Base-by-base conservation (phyloP, 345 rosid species). In the Durio zibethinus region DNA sequence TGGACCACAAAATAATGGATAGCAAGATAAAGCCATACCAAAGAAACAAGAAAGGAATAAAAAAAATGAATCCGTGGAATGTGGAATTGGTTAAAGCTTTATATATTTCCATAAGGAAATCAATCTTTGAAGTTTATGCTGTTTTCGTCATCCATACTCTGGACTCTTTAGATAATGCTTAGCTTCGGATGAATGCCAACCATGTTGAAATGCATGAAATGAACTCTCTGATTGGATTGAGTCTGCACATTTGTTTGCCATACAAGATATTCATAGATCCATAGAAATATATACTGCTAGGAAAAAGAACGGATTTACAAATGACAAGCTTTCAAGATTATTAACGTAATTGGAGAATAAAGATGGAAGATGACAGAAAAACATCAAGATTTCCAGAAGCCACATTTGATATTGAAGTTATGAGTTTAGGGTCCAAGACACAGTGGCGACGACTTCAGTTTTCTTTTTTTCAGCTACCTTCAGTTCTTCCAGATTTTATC, bases 401-500 rank as follows among this genome's bases (percentile, higher is more conserved):
- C 29, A 72, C 50, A 61, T 42, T 72, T 43, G 29, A 38, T 42
- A 20, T 43, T 52, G 36, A 59, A 73, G 31, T 50, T 61, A 70
- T 27, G 42, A 43, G 45, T 18, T 23, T 43, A 59, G 63, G 43
- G 61, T 10, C 78, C 78, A 62, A 31, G 78, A 81, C 21, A 47
- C 61, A 11, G 61, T 10, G n/a, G 84, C 75, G 40, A 89, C 90
- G 63, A 85, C 93, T 83, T 89, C 92, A 48, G 90, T 82, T 52
- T 77, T 85, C 84, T 85, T 89, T 81, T 76, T 76, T 61, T 74
- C 77, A 5, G 81, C 85, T 78, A 90, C 99, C 92, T 90, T 95
- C 77, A 93, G 84, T 77, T 85, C 83, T 89, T 89, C 98, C 96
- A 92, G 83, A 85, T 85, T 78, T 93, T 92, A 12, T 82, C 68